These are phyloP conservation scores for Daldinia caldariorum DNA, from an alignment of 495 filamentous ascomycete genomes.

Conservation along the genomic window DNA sequence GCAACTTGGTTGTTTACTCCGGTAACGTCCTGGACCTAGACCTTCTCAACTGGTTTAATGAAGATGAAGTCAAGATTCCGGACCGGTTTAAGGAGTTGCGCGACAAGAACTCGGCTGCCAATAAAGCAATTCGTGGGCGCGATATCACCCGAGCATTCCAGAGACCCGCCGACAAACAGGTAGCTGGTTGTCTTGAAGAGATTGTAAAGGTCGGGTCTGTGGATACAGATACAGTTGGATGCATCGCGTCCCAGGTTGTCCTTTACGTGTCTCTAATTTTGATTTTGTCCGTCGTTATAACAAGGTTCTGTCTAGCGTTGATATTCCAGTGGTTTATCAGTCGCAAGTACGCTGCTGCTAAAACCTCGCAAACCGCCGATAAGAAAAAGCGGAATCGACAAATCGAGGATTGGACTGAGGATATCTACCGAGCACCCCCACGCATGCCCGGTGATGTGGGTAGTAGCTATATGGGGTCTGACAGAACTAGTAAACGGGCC, in stretches of 20 bases:
- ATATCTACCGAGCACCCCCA: conserved; percentile 91
- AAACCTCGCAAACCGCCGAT: conserved; percentile 75
- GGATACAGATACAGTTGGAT: conserved; percentile 95
- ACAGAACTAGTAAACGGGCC: conserved; percentile 79
- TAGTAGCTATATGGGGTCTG: conserved; percentile 65
- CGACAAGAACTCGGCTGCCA: conserved; percentile 58
- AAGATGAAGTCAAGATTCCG: conserved; percentile 80
- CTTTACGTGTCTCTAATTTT: conserved; percentile 93
- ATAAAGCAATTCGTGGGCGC: conserved; percentile 80
- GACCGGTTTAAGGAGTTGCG: conserved; percentile 80
- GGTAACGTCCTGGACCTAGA: conserved; percentile 94
- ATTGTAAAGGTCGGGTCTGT: conserved; percentile 96
- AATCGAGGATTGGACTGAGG: conserved; percentile 98
- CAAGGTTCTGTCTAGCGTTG: conserved; percentile 90
- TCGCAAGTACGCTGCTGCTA: conserved; percentile 79
- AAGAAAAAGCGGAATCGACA: conserved; percentile 84
- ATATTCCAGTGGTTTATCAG: conserved; percentile 96
- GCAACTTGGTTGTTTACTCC: conserved; percentile 92
- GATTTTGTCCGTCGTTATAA: conserved; percentile 87
- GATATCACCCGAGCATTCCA: conserved; percentile 92
- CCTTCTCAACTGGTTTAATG: conserved; percentile 91
- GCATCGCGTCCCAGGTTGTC: conserved; percentile 96
- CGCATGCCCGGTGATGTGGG: conserved; percentile 75
- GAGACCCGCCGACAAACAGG: conserved; percentile 74
- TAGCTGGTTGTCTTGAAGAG: conserved; percentile 86